Evolutionary conservation across 345 rosid species (phyloP), one percentile per base, ranked within the genome.

Genomic region (Lepidium africanum): DNA sequence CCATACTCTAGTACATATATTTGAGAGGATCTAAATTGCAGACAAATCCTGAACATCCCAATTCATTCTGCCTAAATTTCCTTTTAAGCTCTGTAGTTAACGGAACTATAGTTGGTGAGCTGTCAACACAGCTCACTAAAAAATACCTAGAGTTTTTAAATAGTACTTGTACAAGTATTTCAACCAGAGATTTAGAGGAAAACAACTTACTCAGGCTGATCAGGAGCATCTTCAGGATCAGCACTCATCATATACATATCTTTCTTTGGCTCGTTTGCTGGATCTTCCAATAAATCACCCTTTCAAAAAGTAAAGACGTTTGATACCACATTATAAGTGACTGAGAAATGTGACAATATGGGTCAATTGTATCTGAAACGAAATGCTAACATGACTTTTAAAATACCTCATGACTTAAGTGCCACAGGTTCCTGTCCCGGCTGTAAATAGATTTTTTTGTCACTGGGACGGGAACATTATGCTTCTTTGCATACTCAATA

Each of bases 201-300:
- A 52, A 63, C 53, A 68, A 76, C 78, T 67, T 77, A 91, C 99
- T 87, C 88, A 8, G 97, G 86, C 68, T 80, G 47, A 72, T 82
- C 70, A 10, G 97, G 96, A 61, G 99, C 99, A 71, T 84, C 93
- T 79, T 87, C 95, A 0, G 97, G 99, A 69, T 87, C 87, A n/a
- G 82, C 84, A 59, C 83, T 73, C 92, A 91, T 84, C 97, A 94
- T 94, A 76, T 83, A 91, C 97, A 94, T 94, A 49, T 94, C 96
- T 71, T 85, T 85, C 67, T 89, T 83, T 0, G 99, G 96, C 83
- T 91, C 96, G 38, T 84, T 89, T 21, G 87, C 91, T 5, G 97
- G 99, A 72, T 94, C 93, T 82, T 94, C 97, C 82, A 94, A 76
- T 43, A 94, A 82, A 78, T 94, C 99, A 36, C 99, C 96, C 95